Conservation (phyloP, 768 basidiomycete species). For the Leccinum uliginosum region DNA sequence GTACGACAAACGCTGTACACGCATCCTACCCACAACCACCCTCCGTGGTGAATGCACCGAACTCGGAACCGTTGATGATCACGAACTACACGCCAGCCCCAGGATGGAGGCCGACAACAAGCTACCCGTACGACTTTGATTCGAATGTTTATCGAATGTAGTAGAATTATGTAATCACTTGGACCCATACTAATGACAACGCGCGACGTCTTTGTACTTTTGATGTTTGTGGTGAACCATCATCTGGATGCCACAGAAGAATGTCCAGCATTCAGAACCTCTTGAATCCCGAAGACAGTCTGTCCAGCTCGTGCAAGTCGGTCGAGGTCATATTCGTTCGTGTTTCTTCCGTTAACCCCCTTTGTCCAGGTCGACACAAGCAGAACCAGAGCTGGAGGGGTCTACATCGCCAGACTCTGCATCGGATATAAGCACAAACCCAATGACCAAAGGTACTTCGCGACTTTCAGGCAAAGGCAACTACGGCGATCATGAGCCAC, state of each 20-base stretch:
- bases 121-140: constrained; percentile 20
- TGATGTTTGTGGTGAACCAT: constrained; percentile 9
- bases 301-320: constrained; percentile 40
- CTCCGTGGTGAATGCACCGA: background rate
- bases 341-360: constrained; percentile 17
- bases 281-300: constrained; percentile 49
- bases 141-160: constrained; percentile 23
- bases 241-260: constrained; percentile 21
- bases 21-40: constrained; percentile 15
- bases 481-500: constrained; percentile 50
- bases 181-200: constrained; percentile 33
- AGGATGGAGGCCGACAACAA: constrained; percentile 20
- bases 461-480: constrained; percentile 21
- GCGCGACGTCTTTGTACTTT: constrained; percentile 2
- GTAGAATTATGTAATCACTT: constrained; percentile 26
- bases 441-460: constrained; percentile 20
- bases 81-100: constrained; percentile 15
- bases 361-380: constrained; percentile 26
- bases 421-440: constrained; percentile 31
- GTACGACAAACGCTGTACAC: constrained; percentile 20
- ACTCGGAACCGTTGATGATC: constrained; percentile 8
- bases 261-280: constrained; percentile 58
- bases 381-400: constrained; percentile 23
- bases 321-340: constrained; percentile 17
- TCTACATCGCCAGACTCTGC: constrained; percentile 33